These are phyloP conservation scores for Aureobasidium sp. DNA, from an alignment of 2,329 filamentous ascomycete species.

Conservation along the genomic window DNA sequence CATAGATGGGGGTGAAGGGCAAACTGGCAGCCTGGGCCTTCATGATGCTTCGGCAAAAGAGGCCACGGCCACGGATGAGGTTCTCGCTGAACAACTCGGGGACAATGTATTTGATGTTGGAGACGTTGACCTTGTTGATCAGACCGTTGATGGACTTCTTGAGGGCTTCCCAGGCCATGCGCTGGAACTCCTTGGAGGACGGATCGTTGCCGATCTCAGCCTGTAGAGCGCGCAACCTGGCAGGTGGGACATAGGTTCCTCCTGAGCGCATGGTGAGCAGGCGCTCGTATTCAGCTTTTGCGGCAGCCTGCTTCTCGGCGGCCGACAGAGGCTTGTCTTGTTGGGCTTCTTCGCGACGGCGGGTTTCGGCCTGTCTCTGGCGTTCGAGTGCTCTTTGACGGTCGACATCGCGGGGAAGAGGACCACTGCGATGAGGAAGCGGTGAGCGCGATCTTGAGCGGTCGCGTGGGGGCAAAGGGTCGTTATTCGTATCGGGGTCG, in stretches of 20 bases:
- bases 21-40: slow-evolving; percentile 94
- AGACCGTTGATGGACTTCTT: slow-evolving; percentile 98
- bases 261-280: slow-evolving; percentile 87
- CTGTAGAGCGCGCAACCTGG: slow-evolving; percentile 81
- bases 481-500: not conserved
- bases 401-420: slow-evolving; percentile 42
- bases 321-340: slow-evolving; percentile 52
- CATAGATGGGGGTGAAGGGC: slow-evolving; percentile 93
- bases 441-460: slow-evolving; percentile 15
- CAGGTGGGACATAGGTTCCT: slow-evolving; percentile 92
- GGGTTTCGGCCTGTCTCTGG: slow-evolving; percentile 41
- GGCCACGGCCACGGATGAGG: slow-evolving; percentile 75
- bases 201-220: slow-evolving; percentile 89
- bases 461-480: slow-evolving; percentile 17
- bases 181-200: slow-evolving; percentile 91
- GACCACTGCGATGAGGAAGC: slow-evolving; percentile 22
- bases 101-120: slow-evolving; percentile 96
- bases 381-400: slow-evolving; percentile 44
- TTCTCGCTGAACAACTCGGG: slow-evolving; percentile 96
- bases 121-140: slow-evolving; percentile 98
- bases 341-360: slow-evolving; percentile 34
- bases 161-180: slow-evolving; percentile 97
- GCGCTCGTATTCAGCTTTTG: slow-evolving; percentile 90
- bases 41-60: slow-evolving; percentile 96
- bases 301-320: slow-evolving; percentile 77